A percentile compares a stretch with the other conserved stretches of the same genome.
These are phyloP conservation scores for Chrysanthemum lavandulifolium DNA, from an alignment of 129 eudicot genomes.

Conservation along the genomic window DNA sequence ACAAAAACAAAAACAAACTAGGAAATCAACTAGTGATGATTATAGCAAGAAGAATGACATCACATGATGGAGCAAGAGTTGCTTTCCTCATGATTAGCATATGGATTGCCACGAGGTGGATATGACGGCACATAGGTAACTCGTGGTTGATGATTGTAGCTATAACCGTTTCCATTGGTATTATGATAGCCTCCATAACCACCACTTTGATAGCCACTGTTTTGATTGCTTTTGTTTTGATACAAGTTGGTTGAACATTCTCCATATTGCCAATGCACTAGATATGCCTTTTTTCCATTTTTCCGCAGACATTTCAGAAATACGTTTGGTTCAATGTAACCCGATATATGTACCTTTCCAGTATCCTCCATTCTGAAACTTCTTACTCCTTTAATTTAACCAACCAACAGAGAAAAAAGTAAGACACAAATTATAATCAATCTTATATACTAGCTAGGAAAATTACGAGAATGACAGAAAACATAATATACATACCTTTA, in stretches of 20 bases:
- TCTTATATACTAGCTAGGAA: not conserved
- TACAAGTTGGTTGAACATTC: constrained; percentile 40
- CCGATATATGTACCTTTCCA: constrained; percentile 35
- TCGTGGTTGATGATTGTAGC: too few species aligned
- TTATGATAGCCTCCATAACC: not conserved
- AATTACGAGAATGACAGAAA: not conserved
- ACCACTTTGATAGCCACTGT: not conserved
- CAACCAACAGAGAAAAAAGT: not conserved
- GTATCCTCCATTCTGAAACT: constrained; percentile 37
- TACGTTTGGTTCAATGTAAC: constrained; percentile 35
- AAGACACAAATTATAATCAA: not conserved
- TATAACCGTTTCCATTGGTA: too few species aligned
- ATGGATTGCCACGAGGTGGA: too few species aligned
- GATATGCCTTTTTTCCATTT: constrained; percentile 26
- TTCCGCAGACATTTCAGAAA: constrained; percentile 30
- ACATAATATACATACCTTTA: constrained; percentile 1
- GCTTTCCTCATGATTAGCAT: too few species aligned
- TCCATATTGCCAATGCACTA: constrained; percentile 37
- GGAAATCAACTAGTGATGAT: too few species aligned
- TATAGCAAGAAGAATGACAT: too few species aligned
- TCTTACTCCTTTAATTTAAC: constrained; percentile 18
- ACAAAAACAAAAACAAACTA: too few species aligned
- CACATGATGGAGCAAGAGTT: too few species aligned
- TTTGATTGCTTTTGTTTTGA: not conserved
- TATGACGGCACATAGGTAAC: too few species aligned